Evolutionary conservation across 768 basidiomycete genomes (phyloP), one percentile per base, ranked within the genome.

Genomic region (Hysterangium stoloniferum): DNA sequence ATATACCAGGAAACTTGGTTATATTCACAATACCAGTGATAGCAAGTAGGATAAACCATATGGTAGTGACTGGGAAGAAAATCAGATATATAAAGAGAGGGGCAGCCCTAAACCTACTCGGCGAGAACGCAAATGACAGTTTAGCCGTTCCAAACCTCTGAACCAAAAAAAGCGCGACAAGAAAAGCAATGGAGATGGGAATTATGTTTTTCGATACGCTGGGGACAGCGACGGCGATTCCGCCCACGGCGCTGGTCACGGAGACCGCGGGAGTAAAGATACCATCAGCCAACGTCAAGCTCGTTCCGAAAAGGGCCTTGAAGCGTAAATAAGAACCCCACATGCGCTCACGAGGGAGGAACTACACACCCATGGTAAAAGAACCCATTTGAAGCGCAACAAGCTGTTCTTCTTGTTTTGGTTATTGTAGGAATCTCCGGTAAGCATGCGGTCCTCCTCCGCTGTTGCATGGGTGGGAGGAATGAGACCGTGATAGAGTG

Each of bases 201-300:
- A 72, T 68, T 35, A 84, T 70, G 34, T 77, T 65, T 8, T 63
- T 54, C 1, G 57, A 46, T 6, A 83, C 73, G 2, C 66, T 66
- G 0, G 76, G 69, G 37, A 76, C 75, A 7, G 79, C 80, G 12
- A 84, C 75, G 0, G 72, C 79, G 52, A 86, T 80, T n/a, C 84
- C 83, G 13, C 68, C 76, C 2, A 85, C 80, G 4, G 82, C 82
- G 33, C 77, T 79, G 0, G 79, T 80, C 6, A 85, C 78, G 0
- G 80, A 81, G 5, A 85, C 82, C 4, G 83, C 81, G 4, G 82
- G 80, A 1, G 82, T 84, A 31, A 85, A 72, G 19, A 82, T 66
- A 29, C 84, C 83, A 54, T 86, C 83, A 0, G 81, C 77, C 67
- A 85, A 73, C 0, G 82, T 82, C 36, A 84, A 65, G 12, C 76